Conservation (phyloP, 108 stramenopile genomes). For the Conticribra guillardii region DNA sequence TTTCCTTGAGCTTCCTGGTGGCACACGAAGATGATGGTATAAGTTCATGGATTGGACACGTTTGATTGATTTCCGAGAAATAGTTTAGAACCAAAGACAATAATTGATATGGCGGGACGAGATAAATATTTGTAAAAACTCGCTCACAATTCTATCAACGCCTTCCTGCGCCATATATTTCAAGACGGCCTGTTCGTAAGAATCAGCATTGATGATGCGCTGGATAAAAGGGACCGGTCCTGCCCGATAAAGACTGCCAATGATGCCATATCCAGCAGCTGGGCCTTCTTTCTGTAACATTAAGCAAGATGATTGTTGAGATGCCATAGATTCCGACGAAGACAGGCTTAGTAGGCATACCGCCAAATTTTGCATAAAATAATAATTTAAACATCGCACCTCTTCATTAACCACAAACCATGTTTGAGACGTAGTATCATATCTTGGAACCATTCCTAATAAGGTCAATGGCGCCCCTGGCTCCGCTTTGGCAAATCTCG, state of each 20-base stretch:
- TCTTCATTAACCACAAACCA: neutral
- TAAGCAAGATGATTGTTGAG: neutral
- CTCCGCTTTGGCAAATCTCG: too few species aligned
- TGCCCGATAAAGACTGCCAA: constrained; percentile 58
- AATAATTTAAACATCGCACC: neutral
- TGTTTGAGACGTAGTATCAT: neutral
- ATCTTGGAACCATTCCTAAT: neutral
- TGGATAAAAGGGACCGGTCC: constrained; percentile 67
- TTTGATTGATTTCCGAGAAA: too few species aligned
- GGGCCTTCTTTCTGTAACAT: constrained; percentile 43
- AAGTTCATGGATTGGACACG: neutral
- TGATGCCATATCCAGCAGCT: constrained; percentile 54
- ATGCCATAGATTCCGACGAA: neutral
- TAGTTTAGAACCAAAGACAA: too few species aligned
- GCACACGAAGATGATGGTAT: neutral
- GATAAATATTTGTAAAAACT: too few species aligned
- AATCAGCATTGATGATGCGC: constrained; percentile 54
- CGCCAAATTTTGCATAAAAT: neutral
- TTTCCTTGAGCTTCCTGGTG: constrained; percentile 63
- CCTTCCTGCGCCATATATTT: constrained; percentile 71
- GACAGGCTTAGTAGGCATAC: too few species aligned
- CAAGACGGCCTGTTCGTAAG: constrained; percentile 73
- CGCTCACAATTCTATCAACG: constrained; percentile 38
- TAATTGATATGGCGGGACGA: too few species aligned
- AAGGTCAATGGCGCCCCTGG: too few species aligned